Evolutionary conservation across 805 yeast genomes (phyloP), one percentile per base, ranked within the genome.

Genomic region (Metschnikowia arizonensis): DNA sequence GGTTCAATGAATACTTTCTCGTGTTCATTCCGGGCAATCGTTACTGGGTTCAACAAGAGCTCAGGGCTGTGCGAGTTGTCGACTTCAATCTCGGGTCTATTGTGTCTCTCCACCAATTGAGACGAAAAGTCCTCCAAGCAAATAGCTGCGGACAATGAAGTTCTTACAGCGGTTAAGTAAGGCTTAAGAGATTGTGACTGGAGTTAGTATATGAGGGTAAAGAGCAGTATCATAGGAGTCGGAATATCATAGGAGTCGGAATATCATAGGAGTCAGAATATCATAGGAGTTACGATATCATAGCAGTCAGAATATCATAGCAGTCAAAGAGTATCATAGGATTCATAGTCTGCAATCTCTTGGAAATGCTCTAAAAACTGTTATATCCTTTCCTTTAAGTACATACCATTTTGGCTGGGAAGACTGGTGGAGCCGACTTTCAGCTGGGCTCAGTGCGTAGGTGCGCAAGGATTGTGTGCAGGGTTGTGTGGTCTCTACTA

Each of bases 131-230:
- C 90, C 62, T 88, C 91, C 52, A 93, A 74, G 58, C 96, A 88
- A 33, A 93, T 74, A 5, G 98, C 96, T 8, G 97, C 97, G 23
- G 95, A 88, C 55, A 93, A 77, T 24, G 98, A 88, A 46, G 85
- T 79, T 65, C 98, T 84, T 31, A 93, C 99, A 1, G 97, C 97
- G 6, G 87, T 83, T 44, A 93, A 77, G 60, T 93, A 93, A 48
- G 99, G 99, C 59, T 91, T 88, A 49, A 93, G 78, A 2, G 99
- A 91, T 80, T 93, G 99, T 11, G 98, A 91, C 99, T 86, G 46
- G 11, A 2, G 55, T 53, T 49, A 55, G 60, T 53, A 42, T n/a
- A n/a, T n/a, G n/a, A 12, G 29, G 29, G 6, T 28, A 15, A 28
- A 28, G 14, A 5, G 14, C 5, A n/a, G n/a, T n/a, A n/a, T n/a